Evolutionary conservation across 371 early-diverging fungal species (phyloP), one percentile per base, ranked within the genome.

Genomic region (Mucor irregularis): DNA sequence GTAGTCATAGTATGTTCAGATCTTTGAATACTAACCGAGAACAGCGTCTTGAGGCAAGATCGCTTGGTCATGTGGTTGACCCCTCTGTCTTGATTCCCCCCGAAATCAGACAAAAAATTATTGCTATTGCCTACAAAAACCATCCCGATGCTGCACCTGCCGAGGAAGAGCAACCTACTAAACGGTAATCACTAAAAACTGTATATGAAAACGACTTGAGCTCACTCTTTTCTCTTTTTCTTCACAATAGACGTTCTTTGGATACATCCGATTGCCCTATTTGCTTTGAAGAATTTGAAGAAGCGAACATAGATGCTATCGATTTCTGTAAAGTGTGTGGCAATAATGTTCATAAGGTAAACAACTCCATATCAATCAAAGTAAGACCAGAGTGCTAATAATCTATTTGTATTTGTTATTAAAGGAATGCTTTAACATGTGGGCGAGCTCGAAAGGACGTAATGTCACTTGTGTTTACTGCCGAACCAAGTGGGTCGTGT

Each of bases 231-330:
- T n/a, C 34, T 14, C 13, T 34, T 54, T 24, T 62, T 6, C 34
- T 5, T 31, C 61, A 19, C 6, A 9, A 25, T 9, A 29, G 68
- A 25, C 68, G 68, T n/a, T 58, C 75, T 13, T 39, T 74, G 35
- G 66, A 66, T 47, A 63, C 58, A 0, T 67, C 71, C 0, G 75
- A 74, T 26, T 74, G 75, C 34, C 75, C 75, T 10, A 64, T 74
- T 9, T 74, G 75, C 30, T 74, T 68, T 35, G 75, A 74, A 45
- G 56, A 46, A 17, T 74, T 74, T 40, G 59, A 66, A 51, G 59
- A 68, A 37, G 42, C 19, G 4, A 48, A 61, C 6, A 56, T 62
- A 4, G 21, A 33, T 13, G 16, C 7, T 0, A 71, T 67, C 47
- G 42, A 52, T 11, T 74, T 59, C 24, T 74, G 75, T 35, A 56